phyloP scores from a whole-genome alignment of 768 basidiomycete species.

The Collybia nuda region DNA sequence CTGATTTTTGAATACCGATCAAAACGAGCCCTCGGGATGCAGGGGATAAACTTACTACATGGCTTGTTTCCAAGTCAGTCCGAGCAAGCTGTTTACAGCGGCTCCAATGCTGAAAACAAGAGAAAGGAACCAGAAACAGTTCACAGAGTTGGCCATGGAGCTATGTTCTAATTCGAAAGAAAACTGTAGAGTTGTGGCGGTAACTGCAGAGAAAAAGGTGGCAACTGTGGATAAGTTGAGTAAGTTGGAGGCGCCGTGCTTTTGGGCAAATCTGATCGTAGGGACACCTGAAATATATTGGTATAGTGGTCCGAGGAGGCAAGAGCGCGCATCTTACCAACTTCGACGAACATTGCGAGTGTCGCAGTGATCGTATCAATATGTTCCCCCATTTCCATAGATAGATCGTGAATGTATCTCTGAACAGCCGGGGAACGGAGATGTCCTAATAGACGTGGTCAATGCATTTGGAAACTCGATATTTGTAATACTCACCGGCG shows the following conservation, averaged over 20 bases:
- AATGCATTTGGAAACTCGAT: not conserved
- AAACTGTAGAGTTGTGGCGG: conserved; percentile 71
- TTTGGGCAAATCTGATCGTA: conserved; percentile 74
- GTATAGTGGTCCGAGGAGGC: not conserved
- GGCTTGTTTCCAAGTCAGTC: conserved; percentile 78
- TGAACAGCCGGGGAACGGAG: conserved; percentile 73
- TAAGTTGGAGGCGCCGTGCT: conserved; percentile 67
- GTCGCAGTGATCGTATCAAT: conserved; percentile 67
- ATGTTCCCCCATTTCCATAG: conserved; percentile 76
- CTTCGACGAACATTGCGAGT: conserved; percentile 74
- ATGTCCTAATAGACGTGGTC: conserved; percentile 45
- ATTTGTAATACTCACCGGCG: conserved; percentile 36
- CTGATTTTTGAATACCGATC: conserved; percentile 28
- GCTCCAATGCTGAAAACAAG: conserved; percentile 77
- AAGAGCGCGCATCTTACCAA: conserved; percentile 43
- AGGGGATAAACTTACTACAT: conserved; percentile 62
- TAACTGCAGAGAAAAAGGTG: conserved; percentile 77
- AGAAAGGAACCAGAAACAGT: conserved; percentile 74
- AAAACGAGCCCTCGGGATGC: conserved; percentile 3
- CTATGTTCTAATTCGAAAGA: conserved; percentile 45
- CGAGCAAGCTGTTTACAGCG: conserved; percentile 75
- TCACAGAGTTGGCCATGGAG: conserved; percentile 51
- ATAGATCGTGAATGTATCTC: conserved; percentile 71
- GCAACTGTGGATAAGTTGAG: conserved; percentile 76
- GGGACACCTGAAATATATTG: conserved; percentile 56